phyloP scores from a whole-genome alignment of 2,329 filamentous ascomycete genomes.

The Neoascochyta sp. region DNA sequence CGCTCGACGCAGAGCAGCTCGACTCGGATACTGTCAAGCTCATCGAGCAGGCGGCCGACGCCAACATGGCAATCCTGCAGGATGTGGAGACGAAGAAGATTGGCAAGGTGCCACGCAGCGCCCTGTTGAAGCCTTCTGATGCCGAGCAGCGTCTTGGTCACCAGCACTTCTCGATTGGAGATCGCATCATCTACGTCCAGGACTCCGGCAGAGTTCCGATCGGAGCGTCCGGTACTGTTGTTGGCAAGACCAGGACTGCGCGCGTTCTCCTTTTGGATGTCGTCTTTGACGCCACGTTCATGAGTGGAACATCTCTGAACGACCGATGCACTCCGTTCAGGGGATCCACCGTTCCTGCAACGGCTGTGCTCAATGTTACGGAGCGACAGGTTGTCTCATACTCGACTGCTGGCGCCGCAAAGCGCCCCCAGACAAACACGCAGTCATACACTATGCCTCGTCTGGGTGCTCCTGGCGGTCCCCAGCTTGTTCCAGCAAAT shows the following conservation, averaged over 20 bases:
- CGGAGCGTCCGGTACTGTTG: constrained; percentile 85
- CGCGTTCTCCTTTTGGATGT: constrained; percentile 81
- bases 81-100: constrained; percentile 62
- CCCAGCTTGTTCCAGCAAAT: constrained; percentile 57
- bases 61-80: constrained; percentile 29
- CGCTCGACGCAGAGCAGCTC: constrained; percentile 91
- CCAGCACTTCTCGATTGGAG: constrained; percentile 79
- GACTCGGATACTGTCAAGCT: constrained; percentile 83
- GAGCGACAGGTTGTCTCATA: constrained; percentile 73
- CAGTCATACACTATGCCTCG: constrained; percentile 52
- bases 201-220: constrained; percentile 94
- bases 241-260: constrained; percentile 85
- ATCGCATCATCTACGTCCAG: constrained; percentile 88
- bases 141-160: constrained; percentile 88
- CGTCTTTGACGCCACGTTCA: constrained; percentile 91
- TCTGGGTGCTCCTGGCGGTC: constrained; percentile 55
- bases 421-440: constrained; percentile 47
- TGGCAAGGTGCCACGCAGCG: constrained; percentile 77
- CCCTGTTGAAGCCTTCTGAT: constrained; percentile 87
- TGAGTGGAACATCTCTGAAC: constrained; percentile 90
- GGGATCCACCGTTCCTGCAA: constrained; percentile 82
- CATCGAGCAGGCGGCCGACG: constrained; percentile 73
- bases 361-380: constrained; percentile 84
- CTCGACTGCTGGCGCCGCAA: constrained; percentile 57
- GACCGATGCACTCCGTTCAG: constrained; percentile 90